Evolutionary conservation across 495 filamentous ascomycete genomes (phyloP).

Genomic region (Neurospora hispaniola): DNA sequence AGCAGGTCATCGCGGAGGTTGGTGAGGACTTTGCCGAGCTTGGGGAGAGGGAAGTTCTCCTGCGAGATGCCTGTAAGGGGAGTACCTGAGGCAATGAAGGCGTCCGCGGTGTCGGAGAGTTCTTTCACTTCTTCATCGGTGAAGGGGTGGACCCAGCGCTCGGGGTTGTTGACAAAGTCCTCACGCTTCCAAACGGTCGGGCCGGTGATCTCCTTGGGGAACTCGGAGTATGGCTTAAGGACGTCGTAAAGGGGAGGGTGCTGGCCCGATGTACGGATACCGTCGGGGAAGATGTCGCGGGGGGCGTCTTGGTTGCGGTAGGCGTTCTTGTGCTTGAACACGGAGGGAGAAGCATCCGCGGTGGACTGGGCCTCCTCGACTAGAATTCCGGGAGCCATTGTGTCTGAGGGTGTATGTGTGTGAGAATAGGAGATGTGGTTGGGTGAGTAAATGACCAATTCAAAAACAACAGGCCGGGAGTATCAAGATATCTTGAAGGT

Average conservation of each 20-base stretch:
- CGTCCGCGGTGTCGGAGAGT: constrained; percentile 54
- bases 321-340: background rate
- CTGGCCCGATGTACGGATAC: constrained; percentile 65
- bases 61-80: constrained; percentile 69
- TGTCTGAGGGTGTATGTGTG: background rate
- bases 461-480: background rate
- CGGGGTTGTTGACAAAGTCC: constrained; percentile 59
- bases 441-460: background rate
- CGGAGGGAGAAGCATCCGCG: background rate
- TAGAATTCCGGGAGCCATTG: constrained; percentile 27
- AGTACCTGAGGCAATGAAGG: constrained; percentile 48
- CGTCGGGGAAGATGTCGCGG: constrained; percentile 33
- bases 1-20: constrained; percentile 58
- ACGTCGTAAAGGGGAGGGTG: constrained; percentile 59
- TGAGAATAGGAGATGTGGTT: background rate
- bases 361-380: constrained; percentile 14
- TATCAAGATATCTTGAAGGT: background rate
- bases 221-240: constrained; percentile 57
- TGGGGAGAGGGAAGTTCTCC: constrained; percentile 57
- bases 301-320: constrained; percentile 17
- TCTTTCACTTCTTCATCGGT: constrained; percentile 55
- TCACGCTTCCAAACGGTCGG: constrained; percentile 70
- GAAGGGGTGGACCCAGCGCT: constrained; percentile 70
- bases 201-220: constrained; percentile 64
- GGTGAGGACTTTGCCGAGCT: constrained; percentile 43